These are phyloP conservation scores for Apiospora pterosperma DNA, from an alignment of 2,329 filamentous ascomycete genomes.

Conservation along the genomic window DNA sequence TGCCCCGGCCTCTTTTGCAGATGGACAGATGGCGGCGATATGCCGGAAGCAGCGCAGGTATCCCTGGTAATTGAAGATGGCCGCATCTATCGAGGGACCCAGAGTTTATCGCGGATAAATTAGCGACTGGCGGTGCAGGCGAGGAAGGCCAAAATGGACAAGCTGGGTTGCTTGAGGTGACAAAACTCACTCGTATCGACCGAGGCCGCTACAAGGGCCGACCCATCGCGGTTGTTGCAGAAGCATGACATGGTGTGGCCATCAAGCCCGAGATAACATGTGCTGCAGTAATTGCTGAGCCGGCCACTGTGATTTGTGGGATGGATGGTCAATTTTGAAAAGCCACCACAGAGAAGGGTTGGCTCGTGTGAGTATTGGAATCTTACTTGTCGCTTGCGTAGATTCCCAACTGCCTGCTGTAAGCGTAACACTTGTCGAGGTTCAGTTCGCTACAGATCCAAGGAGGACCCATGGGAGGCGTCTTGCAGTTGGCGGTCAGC, in stretches of 20 bases:
- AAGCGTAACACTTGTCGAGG: neutral
- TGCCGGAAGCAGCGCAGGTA: neutral
- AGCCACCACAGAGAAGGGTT: neutral
- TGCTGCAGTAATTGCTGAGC: neutral
- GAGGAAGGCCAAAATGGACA: neutral
- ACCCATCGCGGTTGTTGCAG: neutral
- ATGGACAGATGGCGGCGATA: neutral
- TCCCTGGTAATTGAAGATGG: neutral
- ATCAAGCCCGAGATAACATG: neutral
- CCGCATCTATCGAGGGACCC: neutral
- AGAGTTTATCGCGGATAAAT: neutral
- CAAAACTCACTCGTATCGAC: neutral
- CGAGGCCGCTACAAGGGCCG: no score
- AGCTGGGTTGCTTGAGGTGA: no score
- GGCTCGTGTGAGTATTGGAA: neutral
- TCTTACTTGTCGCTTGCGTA: neutral
- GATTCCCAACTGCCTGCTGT: neutral
- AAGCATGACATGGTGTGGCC: neutral
- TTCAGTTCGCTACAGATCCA: slow-evolving; percentile 3
- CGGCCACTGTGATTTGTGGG: neutral
- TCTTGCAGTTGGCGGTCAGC: neutral
- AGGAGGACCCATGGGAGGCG: slow-evolving; percentile 6
- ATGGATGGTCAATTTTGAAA: neutral
- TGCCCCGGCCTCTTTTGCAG: neutral
- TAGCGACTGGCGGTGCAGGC: neutral